Percentiles rank a stretch among this genome's conserved stretches.
These are phyloP conservation scores for Pseudonitzschia pungens DNA, from an alignment of 108 stramenopile species.

Conservation along the genomic window DNA sequence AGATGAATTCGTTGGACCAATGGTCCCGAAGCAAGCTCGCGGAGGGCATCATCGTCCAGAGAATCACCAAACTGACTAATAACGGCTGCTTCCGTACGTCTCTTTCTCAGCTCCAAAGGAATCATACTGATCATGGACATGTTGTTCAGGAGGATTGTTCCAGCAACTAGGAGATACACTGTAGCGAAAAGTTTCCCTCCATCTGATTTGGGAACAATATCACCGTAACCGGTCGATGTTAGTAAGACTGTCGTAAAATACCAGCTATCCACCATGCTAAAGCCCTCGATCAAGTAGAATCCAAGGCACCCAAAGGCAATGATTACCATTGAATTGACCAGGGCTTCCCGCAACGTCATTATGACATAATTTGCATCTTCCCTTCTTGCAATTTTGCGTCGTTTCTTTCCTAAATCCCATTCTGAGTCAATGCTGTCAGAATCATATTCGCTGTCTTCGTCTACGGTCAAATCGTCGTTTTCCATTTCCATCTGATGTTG, in stretches of 20 bases:
- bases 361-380: conserved; percentile 83
- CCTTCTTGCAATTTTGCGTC: conserved; percentile 51
- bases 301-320: conserved; percentile 80
- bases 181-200: conserved; percentile 72
- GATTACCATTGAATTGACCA: conserved; percentile 77
- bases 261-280: conserved; percentile 59
- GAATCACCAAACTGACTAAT: conserved; percentile 76
- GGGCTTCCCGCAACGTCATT: conserved; percentile 72
- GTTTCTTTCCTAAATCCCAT: conserved; percentile 13
- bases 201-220: conserved; percentile 78
- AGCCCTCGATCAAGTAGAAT: conserved; percentile 81
- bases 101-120: conserved; percentile 81
- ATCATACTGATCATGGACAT: conserved; percentile 92
- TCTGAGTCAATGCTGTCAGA: conserved; percentile 33
- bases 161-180: conserved; percentile 72
- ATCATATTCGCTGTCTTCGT: conserved; percentile 23
- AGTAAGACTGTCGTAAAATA: conserved; percentile 79
- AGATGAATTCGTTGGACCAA: conserved; percentile 75
- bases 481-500: not conserved
- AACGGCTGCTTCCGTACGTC: conserved; percentile 80
- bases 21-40: conserved; percentile 86
- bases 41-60: conserved; percentile 76
- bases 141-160: conserved; percentile 81
- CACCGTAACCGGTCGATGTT: conserved; percentile 80
- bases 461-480: conserved; percentile 8